phyloP scores from a whole-genome alignment of 75 land plant species.

The Azolla pinnata region DNA sequence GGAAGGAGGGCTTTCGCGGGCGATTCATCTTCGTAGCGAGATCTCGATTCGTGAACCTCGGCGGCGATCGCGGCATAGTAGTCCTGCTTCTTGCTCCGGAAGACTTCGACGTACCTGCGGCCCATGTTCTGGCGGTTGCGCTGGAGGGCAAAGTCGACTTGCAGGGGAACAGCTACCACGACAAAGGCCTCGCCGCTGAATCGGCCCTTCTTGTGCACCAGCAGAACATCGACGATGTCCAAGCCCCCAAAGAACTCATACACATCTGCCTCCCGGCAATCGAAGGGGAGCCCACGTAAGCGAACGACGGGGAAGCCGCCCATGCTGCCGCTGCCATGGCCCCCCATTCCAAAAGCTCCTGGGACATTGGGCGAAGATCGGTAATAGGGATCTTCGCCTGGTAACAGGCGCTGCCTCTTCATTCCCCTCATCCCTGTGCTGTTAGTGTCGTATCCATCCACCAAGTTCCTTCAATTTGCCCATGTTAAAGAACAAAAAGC shows the following conservation, averaged over 20 bases:
- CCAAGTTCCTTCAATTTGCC: constrained; percentile 79
- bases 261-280: constrained; percentile 73
- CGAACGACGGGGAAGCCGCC: constrained; percentile 73
- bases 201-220: constrained; percentile 67
- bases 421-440: too few relatives aligned
- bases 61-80: constrained; percentile 81
- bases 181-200: constrained; percentile 90
- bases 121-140: constrained; percentile 84
- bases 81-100: constrained; percentile 79
- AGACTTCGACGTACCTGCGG: constrained; percentile 83
- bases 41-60: constrained; percentile 47
- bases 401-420: constrained; percentile 67
- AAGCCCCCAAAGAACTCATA: constrained; percentile 84
- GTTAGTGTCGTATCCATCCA: constrained; percentile 87
- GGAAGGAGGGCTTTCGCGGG: constrained; percentile 31
- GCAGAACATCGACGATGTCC: constrained; percentile 70
- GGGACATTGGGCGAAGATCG: constrained; percentile 20
- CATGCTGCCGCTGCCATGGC: constrained; percentile 21
- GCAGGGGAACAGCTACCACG: constrained; percentile 63
- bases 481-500: too few relatives aligned
- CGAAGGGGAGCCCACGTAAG: constrained; percentile 78
- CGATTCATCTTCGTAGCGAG: constrained; percentile 23
- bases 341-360: constrained; percentile 26
- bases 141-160: constrained; percentile 75
- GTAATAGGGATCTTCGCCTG: constrained; percentile 65